A percentile compares a stretch with the other conserved stretches of the same genome.
phyloP scores from a whole-genome alignment of 805 yeast genomes.

The Kuraishia cidri region DNA sequence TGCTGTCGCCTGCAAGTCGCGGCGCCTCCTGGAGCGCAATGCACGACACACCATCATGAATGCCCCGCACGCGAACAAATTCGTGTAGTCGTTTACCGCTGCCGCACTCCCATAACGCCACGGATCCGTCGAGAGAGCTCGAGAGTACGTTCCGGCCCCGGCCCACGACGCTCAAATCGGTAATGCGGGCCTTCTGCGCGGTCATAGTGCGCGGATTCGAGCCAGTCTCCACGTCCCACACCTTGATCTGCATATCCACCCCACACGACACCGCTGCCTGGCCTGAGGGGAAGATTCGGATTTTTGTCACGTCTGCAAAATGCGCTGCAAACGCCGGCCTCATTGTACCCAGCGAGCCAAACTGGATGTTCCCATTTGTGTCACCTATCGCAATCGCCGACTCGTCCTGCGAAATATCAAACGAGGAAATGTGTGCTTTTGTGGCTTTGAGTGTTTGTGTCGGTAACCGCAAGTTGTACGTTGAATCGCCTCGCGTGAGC shows the following conservation, averaged over 20 bases:
- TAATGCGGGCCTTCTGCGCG: conserved; percentile 40
- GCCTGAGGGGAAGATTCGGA: conserved; percentile 54
- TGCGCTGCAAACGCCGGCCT: conserved; percentile 34
- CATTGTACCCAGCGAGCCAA: conserved; percentile 3
- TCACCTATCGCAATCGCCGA: conserved; percentile 8
- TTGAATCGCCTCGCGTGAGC: neutral
- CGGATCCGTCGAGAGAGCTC: conserved; percentile 43
- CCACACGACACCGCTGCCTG: conserved; percentile 53
- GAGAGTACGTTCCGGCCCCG: conserved; percentile 61
- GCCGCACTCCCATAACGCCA: conserved; percentile 66
- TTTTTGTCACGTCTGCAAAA: conserved; percentile 29
- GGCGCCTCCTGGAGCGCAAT: too few species aligned
- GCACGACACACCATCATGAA: conserved; percentile 26
- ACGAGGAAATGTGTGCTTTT: neutral
- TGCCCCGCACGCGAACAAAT: conserved; percentile 24
- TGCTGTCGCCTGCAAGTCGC: too few species aligned
- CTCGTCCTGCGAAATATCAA: neutral
- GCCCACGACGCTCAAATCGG: conserved; percentile 44
- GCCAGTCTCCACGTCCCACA: conserved; percentile 50
- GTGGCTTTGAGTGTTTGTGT: neutral
- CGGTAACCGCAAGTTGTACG: neutral
- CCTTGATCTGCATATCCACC: conserved; percentile 44
- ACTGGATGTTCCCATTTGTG: conserved; percentile 7
- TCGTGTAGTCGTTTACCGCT: conserved; percentile 34
- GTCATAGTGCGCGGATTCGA: conserved; percentile 38